Evolutionary conservation across 306 rosid genomes (phyloP).

Genomic region (Geum urbanum): DNA sequence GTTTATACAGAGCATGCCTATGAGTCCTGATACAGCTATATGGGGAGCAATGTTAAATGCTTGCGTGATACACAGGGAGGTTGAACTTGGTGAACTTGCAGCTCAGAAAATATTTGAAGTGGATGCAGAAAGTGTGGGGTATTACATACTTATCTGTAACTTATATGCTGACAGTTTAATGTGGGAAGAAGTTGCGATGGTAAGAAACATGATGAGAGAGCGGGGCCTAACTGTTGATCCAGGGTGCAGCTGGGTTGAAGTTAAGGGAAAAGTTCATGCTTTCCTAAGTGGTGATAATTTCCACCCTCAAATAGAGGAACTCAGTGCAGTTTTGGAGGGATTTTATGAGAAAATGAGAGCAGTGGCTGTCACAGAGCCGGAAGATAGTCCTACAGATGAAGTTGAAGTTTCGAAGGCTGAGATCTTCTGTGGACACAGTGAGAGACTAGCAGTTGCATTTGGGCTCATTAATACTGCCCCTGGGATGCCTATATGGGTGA

Average conservation of each 20-base stretch:
- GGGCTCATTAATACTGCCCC: constrained; percentile 77
- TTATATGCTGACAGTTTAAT: constrained; percentile 57
- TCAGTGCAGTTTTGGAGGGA: constrained; percentile 53
- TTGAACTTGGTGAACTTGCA: constrained; percentile 84
- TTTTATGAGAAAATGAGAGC: constrained; percentile 74
- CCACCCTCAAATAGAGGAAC: constrained; percentile 66
- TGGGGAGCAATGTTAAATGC: constrained; percentile 94
- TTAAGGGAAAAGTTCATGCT: constrained; percentile 80
- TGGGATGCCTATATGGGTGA: constrained; percentile 78
- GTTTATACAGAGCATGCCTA: constrained; percentile 67
- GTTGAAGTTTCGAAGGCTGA: constrained; percentile 79
- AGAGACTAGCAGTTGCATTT: constrained; percentile 70
- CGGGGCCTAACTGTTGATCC: constrained; percentile 75
- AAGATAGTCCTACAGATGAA: constrained; percentile 33
- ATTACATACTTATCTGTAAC: constrained; percentile 71
- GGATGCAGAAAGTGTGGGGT: constrained; percentile 56
- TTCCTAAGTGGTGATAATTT: constrained; percentile 67
- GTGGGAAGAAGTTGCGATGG: constrained; percentile 73
- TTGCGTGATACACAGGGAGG: constrained; percentile 61
- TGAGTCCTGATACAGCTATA: constrained; percentile 71
- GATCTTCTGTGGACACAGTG: constrained; percentile 91
- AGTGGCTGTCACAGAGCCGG: constrained; percentile 31
- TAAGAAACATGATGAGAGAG: constrained; percentile 62
- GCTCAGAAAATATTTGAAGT: constrained; percentile 53
- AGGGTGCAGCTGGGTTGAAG: constrained; percentile 94